A percentile compares a stretch with the other conserved stretches of the same genome.
Evolutionary conservation across 1,284 basidiomycete species (phyloP).

Genomic region (Puccinia coronata): DNA sequence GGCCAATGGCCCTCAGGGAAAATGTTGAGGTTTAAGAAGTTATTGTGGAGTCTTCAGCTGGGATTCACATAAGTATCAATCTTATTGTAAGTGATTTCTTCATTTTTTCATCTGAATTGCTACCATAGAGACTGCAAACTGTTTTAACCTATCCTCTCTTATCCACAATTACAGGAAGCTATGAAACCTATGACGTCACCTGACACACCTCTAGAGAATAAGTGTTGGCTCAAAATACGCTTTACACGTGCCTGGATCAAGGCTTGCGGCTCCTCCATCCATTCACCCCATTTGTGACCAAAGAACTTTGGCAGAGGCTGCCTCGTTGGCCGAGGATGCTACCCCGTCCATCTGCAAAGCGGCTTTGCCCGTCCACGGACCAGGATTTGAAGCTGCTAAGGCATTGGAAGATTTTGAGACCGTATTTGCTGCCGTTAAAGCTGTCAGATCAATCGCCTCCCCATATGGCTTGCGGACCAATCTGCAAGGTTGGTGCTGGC

Average conservation of each 20-base stretch:
- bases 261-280: constrained; percentile 90
- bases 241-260: constrained; percentile 90
- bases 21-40: too few species aligned
- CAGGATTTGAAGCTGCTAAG: constrained; percentile 68
- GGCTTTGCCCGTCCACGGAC: constrained; percentile 62
- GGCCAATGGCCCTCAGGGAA: too few species aligned
- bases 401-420: constrained; percentile 82
- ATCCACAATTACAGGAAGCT: constrained; percentile 69
- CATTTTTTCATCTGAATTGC: not conserved
- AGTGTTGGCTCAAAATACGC: constrained; percentile 89
- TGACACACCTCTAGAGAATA: constrained; percentile 65
- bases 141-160: not conserved
- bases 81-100: constrained; percentile 69
- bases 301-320: constrained; percentile 96
- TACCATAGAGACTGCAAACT: not conserved
- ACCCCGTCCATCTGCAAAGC: constrained; percentile 70
- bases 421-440: constrained; percentile 76
- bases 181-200: constrained; percentile 95
- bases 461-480: constrained; percentile 89
- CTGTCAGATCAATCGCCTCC: constrained; percentile 80
- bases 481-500: constrained; percentile 69
- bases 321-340: constrained; percentile 77
- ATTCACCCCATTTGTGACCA: constrained; percentile 99
- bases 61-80: too few species aligned
- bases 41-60: too few species aligned